phyloP scores from a whole-genome alignment of 495 filamentous ascomycete genomes.

The Lasiosphaeriaceae sp. region DNA sequence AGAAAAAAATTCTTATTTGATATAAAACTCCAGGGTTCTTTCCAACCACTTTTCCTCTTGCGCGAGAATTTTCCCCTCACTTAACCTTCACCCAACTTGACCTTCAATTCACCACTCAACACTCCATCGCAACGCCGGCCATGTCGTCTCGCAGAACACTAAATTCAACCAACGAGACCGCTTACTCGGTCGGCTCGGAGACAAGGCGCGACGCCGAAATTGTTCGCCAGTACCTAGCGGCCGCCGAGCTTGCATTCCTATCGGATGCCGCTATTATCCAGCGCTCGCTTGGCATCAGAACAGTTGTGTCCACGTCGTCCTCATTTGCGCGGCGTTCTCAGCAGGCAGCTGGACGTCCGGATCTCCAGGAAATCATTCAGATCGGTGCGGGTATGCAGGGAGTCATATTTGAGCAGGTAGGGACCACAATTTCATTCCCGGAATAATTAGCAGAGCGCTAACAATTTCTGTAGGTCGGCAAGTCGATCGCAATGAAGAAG shows the following conservation, averaged over 20 bases:
- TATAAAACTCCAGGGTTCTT: too few relatives aligned
- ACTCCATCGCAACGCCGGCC: background rate
- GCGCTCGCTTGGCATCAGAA: constrained; percentile 1
- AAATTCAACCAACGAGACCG: constrained; percentile 1
- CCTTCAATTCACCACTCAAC: too few relatives aligned
- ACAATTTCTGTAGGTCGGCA: background rate
- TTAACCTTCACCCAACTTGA: too few relatives aligned
- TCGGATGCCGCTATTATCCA: background rate
- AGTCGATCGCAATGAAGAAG: constrained; percentile 1
- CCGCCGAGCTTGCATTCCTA: constrained; percentile 4
- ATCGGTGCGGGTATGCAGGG: constrained; percentile 4
- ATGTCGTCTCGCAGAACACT: constrained; percentile 5
- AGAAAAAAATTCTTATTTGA: too few relatives aligned
- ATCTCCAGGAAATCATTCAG: constrained; percentile 3
- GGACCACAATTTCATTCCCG: background rate
- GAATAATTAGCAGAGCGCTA: background rate
- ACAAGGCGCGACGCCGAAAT: too few relatives aligned
- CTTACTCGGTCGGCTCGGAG: constrained; percentile 5
- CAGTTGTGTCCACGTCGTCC: background rate
- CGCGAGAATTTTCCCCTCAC: too few relatives aligned
- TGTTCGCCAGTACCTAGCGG: constrained; percentile 4
- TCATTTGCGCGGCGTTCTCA: constrained; percentile 3
- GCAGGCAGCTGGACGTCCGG: background rate
- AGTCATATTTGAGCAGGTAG: constrained; percentile 8
- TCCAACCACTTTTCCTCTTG: too few relatives aligned